Base-by-base conservation (phyloP, 176 grass and related monocot species). In the Musa acuminata region DNA sequence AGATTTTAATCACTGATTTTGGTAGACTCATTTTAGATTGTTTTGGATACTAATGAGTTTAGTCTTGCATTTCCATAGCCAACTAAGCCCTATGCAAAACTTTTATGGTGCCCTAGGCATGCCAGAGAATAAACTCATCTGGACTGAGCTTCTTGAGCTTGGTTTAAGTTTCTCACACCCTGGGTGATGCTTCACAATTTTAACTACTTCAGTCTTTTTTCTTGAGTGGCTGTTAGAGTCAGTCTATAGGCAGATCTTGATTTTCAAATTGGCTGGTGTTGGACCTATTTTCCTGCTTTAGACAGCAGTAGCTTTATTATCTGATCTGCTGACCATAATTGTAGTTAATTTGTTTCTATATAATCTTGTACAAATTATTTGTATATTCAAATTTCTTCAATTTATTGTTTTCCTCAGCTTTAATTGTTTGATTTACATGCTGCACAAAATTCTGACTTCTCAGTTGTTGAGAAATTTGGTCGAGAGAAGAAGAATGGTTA, bases 401-500 rank as follows among this genome's bases (percentile, higher is more conserved):
- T 3, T 19, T 60, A 60, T 60, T 60, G 57, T 60, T 3, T 60
- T n/a, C 8, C 19, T 43, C 57, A 69, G 3, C 22, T 27, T 2
- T 69, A 13, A 19, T 14, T 49, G 67, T 23, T 26, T 19, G 66
- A 21, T 49, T 69, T 69, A 19, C 19, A 69, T 50, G 9, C 20
- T 74, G 49, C 64, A 72, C 29, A 53, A 27, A 10, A 25, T 13
- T 27, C 29, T 53, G 24, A 23, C 5, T 78, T 78, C 75, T 12
- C 79, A 99, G 95, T 83, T 99, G 72, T 70, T 94, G 74, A 89
- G 83, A 75, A 88, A 87, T 75, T 77, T 99, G 84, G 95, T 99
- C 60, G 87, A 87, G 86, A 94, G 88, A 82, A 94, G 95, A 94
- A 91, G 90, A 82, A 87, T 85, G 88, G 95, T 99, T 35, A 99